Conservation (phyloP, 2,329 filamentous ascomycete genomes). For the Epichloe festucae region DNA sequence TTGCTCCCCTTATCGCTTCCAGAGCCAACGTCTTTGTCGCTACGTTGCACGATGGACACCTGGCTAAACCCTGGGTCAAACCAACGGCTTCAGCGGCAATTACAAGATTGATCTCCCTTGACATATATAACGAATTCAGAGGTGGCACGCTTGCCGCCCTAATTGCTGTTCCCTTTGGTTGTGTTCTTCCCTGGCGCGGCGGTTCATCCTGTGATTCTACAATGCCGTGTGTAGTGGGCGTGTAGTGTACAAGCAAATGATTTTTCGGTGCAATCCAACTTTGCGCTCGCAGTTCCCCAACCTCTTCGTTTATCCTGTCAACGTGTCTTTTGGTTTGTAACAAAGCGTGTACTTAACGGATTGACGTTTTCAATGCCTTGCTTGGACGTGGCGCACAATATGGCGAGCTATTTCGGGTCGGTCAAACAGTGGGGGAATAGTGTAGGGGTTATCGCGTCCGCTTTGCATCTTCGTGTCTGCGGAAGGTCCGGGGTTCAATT, state of each 20-base stretch:
- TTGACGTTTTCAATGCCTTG: too few relatives aligned
- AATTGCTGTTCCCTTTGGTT: not conserved
- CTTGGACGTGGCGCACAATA: rapidly evolving
- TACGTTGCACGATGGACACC: not conserved
- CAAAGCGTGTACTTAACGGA: too few relatives aligned
- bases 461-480: not conserved
- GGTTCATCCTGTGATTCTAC: too few relatives aligned
- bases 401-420: rapidly evolving
- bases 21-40: not conserved
- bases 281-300: too few relatives aligned
- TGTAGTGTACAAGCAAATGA: too few relatives aligned
- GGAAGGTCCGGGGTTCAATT: conserved; percentile 5
- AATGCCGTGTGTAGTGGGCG: too few relatives aligned
- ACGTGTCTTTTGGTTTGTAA: too few relatives aligned
- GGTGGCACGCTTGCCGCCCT: not conserved
- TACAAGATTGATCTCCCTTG: too few relatives aligned
- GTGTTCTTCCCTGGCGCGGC: not conserved
- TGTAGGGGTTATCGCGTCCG: conserved; percentile 4
- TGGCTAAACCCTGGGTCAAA: not conserved
- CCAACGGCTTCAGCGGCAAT: not conserved
- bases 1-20: not conserved
- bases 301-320: too few relatives aligned
- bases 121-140: not conserved
- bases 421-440: not conserved
- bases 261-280: too few relatives aligned